Conservation (phyloP, 352 stramenopile genomes). For the Pythium angustatum region DNA sequence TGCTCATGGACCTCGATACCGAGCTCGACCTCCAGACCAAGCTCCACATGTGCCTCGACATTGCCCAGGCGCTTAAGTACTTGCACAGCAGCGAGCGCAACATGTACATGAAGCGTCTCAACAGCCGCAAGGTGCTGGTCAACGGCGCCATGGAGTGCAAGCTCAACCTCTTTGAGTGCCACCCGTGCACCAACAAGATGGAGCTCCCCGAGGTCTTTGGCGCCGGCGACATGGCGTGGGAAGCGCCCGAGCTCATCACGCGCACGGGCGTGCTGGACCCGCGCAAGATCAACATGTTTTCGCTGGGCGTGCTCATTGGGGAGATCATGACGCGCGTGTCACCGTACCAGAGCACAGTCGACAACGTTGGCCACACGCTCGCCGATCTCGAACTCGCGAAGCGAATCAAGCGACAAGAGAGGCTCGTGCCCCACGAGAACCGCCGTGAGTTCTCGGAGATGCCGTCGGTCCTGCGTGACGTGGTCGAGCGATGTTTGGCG, state of each 20-base stretch:
- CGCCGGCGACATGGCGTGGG: conserved; percentile 23
- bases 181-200: conserved; percentile 14
- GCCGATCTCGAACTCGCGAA: conserved; percentile 25
- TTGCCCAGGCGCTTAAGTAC: conserved; percentile 62
- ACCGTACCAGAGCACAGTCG: conserved; percentile 30
- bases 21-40: conserved; percentile 58
- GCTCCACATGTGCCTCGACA: conserved; percentile 65
- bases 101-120: conserved; percentile 27
- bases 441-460: conserved; percentile 24
- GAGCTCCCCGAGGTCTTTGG: conserved; percentile 25
- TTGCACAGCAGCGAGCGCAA: conserved; percentile 44
- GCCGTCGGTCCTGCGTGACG: conserved; percentile 19
- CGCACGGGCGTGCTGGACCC: conserved; percentile 18
- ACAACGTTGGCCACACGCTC: conserved; percentile 26
- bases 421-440: conserved; percentile 31
- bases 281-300: conserved; percentile 35
- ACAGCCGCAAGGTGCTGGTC: conserved; percentile 34
- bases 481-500: conserved; percentile 29
- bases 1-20: conserved; percentile 57
- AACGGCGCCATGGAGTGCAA: conserved; percentile 32
- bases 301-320: conserved; percentile 33
- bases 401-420: conserved; percentile 22
- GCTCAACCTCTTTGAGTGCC: conserved; percentile 33
- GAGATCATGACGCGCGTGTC: conserved; percentile 32
- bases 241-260: conserved; percentile 32